These are phyloP conservation scores for Diaporthe ampelina DNA, from an alignment of 2,329 filamentous ascomycete species.

Conservation along the genomic window DNA sequence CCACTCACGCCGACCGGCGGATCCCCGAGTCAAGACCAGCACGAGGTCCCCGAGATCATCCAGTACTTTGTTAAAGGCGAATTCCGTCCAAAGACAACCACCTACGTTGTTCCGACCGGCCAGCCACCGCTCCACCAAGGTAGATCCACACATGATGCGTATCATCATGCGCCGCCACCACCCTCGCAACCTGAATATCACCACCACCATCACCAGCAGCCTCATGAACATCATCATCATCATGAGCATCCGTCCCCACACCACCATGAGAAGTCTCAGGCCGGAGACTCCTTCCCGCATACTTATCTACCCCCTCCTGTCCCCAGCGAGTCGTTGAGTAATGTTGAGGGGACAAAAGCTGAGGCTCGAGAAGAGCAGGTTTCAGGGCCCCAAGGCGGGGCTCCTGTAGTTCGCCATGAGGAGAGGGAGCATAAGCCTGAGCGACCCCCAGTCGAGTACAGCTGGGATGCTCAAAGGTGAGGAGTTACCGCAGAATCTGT, in stretches of 20 bases:
- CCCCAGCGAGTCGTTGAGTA: conserved; percentile 50
- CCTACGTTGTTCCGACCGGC: conserved; percentile 51
- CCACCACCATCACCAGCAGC: conserved; percentile 40
- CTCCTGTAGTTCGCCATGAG: conserved; percentile 54
- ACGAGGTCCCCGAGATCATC: conserved; percentile 54
- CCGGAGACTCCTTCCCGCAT: conserved; percentile 43
- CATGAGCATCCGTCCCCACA: conserved; percentile 42
- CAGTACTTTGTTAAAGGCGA: conserved; percentile 70
- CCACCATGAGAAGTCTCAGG: conserved; percentile 44
- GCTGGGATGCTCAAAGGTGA: conserved; percentile 70
- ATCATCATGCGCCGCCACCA: conserved; percentile 37
- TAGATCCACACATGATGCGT: conserved; percentile 42
- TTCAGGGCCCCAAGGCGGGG: conserved; percentile 47
- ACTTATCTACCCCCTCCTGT: conserved; percentile 46
- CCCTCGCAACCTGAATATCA: conserved; percentile 43
- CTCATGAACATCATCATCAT: conserved; percentile 44
- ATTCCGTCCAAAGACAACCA: conserved; percentile 55
- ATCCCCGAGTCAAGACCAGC: conserved; percentile 1
- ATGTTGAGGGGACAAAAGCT: conserved; percentile 63
- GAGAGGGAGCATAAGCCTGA: conserved; percentile 54
- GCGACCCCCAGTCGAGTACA: conserved; percentile 49
- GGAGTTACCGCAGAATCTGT: conserved; percentile 38
- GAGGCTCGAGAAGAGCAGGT: conserved; percentile 60
- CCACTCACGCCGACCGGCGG: conserved; percentile 26
- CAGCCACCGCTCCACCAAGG: conserved; percentile 49